Evolutionary conservation across 768 basidiomycete species (phyloP).

Genomic region (Sporobolomyces pararoseus): DNA sequence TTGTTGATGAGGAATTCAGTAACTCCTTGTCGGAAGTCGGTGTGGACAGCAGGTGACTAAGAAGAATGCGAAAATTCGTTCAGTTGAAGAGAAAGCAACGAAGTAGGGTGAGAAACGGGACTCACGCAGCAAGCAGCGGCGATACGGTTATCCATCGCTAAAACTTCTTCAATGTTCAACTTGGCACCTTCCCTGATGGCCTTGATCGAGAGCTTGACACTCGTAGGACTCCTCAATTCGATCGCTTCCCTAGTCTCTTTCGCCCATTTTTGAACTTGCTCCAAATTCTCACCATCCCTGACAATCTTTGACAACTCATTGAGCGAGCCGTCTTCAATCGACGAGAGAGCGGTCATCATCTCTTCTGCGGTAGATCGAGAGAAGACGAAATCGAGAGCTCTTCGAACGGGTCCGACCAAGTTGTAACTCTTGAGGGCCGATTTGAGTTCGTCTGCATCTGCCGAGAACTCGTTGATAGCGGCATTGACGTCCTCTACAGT

Average conservation of each 20-base stretch:
- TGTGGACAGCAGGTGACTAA: slow-evolving; percentile 59
- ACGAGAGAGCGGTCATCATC: slow-evolving; percentile 61
- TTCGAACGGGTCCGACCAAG: slow-evolving; percentile 60
- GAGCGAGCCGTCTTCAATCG: slow-evolving; percentile 49
- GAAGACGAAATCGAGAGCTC: slow-evolving; percentile 80
- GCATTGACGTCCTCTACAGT: slow-evolving; percentile 59
- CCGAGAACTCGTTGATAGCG: slow-evolving; percentile 62
- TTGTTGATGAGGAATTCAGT: slow-evolving; percentile 60
- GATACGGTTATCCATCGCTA: slow-evolving; percentile 82
- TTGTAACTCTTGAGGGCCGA: slow-evolving; percentile 44
- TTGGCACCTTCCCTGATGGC: slow-evolving; percentile 69
- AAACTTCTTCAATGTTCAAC: slow-evolving; percentile 61
- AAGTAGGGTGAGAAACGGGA: slow-evolving; percentile 41
- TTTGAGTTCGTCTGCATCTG: slow-evolving; percentile 53
- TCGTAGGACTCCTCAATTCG: slow-evolving; percentile 77
- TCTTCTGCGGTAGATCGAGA: slow-evolving; percentile 64
- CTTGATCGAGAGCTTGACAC: slow-evolving; percentile 79
- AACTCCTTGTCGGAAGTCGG: slow-evolving; percentile 81
- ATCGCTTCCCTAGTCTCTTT: slow-evolving; percentile 62
- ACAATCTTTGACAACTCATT: slow-evolving; percentile 55
- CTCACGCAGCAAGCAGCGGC: slow-evolving; percentile 85
- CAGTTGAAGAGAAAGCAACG: background rate
- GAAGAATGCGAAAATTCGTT: background rate
- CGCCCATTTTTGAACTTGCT: slow-evolving; percentile 67
- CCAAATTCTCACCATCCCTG: slow-evolving; percentile 45